Evolutionary conservation across 768 basidiomycete genomes (phyloP).

Genomic region (Punctularia strigosozonata): DNA sequence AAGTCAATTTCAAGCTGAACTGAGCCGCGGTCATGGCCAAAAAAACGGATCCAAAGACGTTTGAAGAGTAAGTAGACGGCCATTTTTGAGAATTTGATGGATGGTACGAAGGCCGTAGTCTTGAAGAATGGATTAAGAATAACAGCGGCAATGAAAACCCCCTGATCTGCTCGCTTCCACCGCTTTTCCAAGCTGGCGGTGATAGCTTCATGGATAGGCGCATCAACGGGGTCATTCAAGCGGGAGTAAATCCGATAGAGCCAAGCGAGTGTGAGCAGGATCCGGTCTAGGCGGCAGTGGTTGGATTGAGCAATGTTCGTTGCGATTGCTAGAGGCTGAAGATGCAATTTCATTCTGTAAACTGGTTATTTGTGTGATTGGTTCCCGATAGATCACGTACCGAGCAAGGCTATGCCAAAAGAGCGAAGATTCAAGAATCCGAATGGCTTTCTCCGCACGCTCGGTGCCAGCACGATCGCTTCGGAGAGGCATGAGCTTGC

Average conservation of each 20-base stretch:
- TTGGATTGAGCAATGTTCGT: slow-evolving; percentile 21
- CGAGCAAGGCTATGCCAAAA: slow-evolving; percentile 6
- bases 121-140: slow-evolving; percentile 10
- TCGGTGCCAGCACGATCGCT: no score
- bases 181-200: slow-evolving; percentile 9
- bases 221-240: neutral
- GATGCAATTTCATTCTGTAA: slow-evolving; percentile 8
- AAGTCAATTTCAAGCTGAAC: neutral
- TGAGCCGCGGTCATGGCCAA: no score
- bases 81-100: neutral
- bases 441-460: slow-evolving; percentile 10
- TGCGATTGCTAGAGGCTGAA: slow-evolving; percentile 24
- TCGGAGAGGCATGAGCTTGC: no score
- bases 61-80: neutral
- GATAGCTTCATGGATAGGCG: neutral
- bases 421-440: slow-evolving; percentile 2
- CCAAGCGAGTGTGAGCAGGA: slow-evolving; percentile 20
- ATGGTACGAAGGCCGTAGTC: no score
- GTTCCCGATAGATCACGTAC: neutral
- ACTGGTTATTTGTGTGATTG: neutral
- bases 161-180: slow-evolving; percentile 14
- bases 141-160: slow-evolving; percentile 10
- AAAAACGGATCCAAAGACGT: neutral
- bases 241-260: slow-evolving; percentile 9
- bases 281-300: slow-evolving; percentile 19